phyloP scores from a whole-genome alignment of 1,139 yeast genomes.

The Arxiozyma bovina region DNA sequence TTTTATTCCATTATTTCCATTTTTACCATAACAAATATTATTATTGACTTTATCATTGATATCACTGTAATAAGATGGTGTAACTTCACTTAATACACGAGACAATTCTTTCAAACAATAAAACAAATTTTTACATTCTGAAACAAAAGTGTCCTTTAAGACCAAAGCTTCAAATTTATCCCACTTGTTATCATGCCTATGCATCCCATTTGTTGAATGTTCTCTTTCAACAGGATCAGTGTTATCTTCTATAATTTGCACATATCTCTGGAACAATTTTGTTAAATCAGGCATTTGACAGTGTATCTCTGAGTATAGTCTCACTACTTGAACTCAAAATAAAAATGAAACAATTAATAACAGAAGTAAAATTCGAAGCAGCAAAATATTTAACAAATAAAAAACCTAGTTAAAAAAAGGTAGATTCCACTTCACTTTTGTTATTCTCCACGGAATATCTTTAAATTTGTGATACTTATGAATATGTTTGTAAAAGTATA shows the following conservation, averaged over 20 bases:
- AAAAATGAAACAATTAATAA: too few species aligned
- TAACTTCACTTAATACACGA: conserved; percentile 13
- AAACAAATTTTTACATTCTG: conserved; percentile 43
- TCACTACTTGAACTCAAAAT: neutral
- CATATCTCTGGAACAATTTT: conserved; percentile 43
- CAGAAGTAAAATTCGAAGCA: too few species aligned
- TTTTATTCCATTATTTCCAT: conserved; percentile 4
- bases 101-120: conserved; percentile 32
- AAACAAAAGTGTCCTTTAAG: conserved; percentile 43
- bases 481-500: too few species aligned
- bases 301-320: neutral
- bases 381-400: too few species aligned
- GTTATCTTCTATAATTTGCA: conserved; percentile 35
- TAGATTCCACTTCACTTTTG: neutral
- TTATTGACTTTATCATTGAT: neutral
- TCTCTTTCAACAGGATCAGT: conserved; percentile 1
- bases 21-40: neutral
- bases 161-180: conserved; percentile 13
- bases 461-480: too few species aligned
- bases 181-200: neutral
- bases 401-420: too few species aligned
- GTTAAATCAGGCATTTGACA: conserved; percentile 46
- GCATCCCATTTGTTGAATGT: conserved; percentile 3
- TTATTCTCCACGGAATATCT: too few species aligned
- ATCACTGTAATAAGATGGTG: neutral